A percentile compares a stretch with the other conserved stretches of the same genome.
These are phyloP conservation scores for Ogataea pini DNA, from an alignment of 805 yeast genomes.

Conservation along the genomic window DNA sequence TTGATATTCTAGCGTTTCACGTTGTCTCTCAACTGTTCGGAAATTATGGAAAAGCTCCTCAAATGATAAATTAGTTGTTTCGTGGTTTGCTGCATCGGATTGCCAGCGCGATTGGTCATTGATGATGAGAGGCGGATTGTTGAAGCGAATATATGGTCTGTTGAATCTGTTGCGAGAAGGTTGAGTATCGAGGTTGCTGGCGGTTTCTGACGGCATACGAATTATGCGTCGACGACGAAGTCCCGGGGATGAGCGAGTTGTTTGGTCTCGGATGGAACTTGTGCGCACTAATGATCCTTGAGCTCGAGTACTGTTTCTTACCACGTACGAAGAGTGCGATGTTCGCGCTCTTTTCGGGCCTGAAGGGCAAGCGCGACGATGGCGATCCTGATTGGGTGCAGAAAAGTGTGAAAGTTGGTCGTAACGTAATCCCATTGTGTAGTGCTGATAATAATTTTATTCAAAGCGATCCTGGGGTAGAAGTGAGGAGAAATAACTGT, in stretches of 20 bases:
- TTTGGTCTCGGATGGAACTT: slow-evolving; percentile 3
- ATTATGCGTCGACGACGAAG: background rate
- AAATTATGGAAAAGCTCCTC: slow-evolving; percentile 12
- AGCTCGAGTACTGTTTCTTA: background rate
- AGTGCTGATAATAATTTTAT: background rate
- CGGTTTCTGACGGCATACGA: background rate
- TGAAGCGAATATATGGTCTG: slow-evolving; percentile 18
- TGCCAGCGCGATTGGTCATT: no score
- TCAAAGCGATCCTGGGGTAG: no score
- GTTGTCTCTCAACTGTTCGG: slow-evolving; percentile 13
- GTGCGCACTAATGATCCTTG: slow-evolving; percentile 2
- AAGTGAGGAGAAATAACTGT: no score
- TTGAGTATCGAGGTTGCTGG: background rate
- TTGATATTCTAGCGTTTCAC: slow-evolving; percentile 12
- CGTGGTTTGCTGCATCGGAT: no score
- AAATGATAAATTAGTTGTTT: slow-evolving; percentile 5
- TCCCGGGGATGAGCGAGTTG: background rate
- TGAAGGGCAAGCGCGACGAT: background rate
- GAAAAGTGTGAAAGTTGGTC: background rate
- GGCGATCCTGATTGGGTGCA: background rate
- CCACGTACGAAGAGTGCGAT: background rate
- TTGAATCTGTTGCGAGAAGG: slow-evolving; percentile 8
- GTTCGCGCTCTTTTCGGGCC: background rate
- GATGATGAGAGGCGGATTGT: slow-evolving; percentile 16
- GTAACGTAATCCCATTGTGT: background rate